These are phyloP conservation scores for Medicago truncatula DNA, from an alignment of 306 rosid genomes.

Conservation along the genomic window DNA sequence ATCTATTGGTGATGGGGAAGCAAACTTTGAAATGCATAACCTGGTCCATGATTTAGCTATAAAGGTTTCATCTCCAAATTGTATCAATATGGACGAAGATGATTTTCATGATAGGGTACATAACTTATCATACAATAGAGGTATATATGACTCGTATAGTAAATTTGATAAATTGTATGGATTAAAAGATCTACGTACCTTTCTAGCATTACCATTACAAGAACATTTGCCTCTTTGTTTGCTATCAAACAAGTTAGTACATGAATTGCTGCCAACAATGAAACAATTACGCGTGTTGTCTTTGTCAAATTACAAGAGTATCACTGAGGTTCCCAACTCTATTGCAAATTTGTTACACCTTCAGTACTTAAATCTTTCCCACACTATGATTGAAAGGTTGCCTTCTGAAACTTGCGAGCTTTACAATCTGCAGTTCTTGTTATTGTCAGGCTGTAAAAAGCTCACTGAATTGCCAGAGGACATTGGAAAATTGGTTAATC, in stretches of 20 bases:
- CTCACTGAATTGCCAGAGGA: neutral
- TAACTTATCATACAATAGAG: neutral
- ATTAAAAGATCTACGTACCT: neutral
- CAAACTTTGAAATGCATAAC: neutral
- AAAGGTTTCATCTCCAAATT: too few relatives aligned
- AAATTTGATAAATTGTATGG: neutral
- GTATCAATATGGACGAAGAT: too few relatives aligned
- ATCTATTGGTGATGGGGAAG: neutral
- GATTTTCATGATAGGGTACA: too few relatives aligned
- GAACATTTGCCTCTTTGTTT: neutral
- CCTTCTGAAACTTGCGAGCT: constrained; percentile 4
- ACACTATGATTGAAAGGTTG: neutral
- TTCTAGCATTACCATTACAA: constrained; percentile 16
- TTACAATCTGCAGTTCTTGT: constrained; percentile 40
- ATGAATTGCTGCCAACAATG: neutral
- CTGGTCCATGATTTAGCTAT: constrained; percentile 42
- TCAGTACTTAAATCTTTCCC: constrained; percentile 20
- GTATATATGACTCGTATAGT: neutral
- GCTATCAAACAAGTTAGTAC: neutral
- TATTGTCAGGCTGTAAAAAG: neutral
- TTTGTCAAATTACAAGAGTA: too few relatives aligned
- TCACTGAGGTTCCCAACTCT: too few relatives aligned
- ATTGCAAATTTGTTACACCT: too few relatives aligned
- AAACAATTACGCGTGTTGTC: too few relatives aligned
- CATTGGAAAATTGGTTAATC: constrained; percentile 13